A percentile compares a stretch with the other conserved stretches of the same genome.
These are phyloP conservation scores for Solanum paucissectum DNA, from an alignment of 257 asterid genomes.

Conservation along the genomic window DNA sequence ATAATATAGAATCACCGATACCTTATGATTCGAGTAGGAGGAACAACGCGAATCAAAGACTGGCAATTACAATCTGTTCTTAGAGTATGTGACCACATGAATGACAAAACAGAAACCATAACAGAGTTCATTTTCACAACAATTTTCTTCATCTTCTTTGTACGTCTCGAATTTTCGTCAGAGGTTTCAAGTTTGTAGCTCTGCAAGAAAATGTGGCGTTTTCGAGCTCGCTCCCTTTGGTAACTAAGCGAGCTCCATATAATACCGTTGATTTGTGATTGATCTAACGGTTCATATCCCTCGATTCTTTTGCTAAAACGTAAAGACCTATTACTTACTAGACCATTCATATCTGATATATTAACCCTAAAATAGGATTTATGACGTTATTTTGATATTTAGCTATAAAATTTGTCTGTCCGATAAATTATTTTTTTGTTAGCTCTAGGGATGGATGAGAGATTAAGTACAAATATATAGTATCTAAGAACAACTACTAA, in stretches of 20 bases:
- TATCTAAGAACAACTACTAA: background rate
- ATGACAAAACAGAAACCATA: background rate
- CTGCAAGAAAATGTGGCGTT: slow-evolving; percentile 35
- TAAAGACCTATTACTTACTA: slow-evolving; percentile 24
- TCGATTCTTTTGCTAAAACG: slow-evolving; percentile 13
- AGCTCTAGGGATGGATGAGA: background rate
- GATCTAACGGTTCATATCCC: slow-evolving; percentile 6
- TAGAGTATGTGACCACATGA: slow-evolving; percentile 24
- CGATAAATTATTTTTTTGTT: background rate
- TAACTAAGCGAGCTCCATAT: background rate
- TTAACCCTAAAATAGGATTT: background rate
- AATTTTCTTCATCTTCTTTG: slow-evolving; percentile 29
- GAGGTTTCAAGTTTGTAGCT: slow-evolving; percentile 32
- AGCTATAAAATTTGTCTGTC: background rate
- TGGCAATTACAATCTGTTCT: slow-evolving; percentile 22
- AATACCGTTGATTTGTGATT: background rate
- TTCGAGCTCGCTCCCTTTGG: slow-evolving; percentile 1
- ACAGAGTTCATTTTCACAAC: slow-evolving; percentile 24
- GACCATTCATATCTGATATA: slow-evolving; percentile 9
- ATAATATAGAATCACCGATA: background rate
- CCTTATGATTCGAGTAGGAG: slow-evolving; percentile 24
- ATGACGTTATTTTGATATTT: background rate
- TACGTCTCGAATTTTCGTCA: slow-evolving; percentile 1
- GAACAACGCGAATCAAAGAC: slow-evolving; percentile 21
- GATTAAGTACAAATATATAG: background rate